phyloP scores from a whole-genome alignment of 1,139 yeast species.

The Protomyces inouyei region DNA sequence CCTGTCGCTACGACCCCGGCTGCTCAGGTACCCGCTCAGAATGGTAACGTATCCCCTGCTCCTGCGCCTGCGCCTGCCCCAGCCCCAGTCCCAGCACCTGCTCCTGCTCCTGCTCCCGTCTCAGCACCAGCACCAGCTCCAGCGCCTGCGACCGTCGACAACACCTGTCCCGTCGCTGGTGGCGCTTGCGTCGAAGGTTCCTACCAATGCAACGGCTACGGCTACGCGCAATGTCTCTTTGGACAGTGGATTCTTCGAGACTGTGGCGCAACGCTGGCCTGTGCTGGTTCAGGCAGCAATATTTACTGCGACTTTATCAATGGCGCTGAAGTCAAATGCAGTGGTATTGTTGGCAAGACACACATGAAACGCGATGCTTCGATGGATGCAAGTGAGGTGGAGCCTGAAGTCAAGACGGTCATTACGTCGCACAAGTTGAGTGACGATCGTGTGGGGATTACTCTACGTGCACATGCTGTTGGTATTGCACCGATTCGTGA shows the following conservation, averaged over 20 bases:
- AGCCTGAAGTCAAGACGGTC: conserved; percentile 19
- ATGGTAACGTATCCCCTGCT: conserved; percentile 7
- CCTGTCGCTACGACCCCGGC: neutral
- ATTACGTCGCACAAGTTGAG: conserved; percentile 28
- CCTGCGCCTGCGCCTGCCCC: conserved; percentile 8
- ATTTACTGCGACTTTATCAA: conserved; percentile 33
- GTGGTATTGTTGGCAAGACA: conserved; percentile 9
- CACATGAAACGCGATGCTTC: conserved; percentile 11
- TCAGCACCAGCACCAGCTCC: conserved; percentile 17
- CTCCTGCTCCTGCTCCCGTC: conserved; percentile 9
- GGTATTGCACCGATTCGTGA: conserved; percentile 31
- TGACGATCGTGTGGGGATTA: conserved; percentile 29
- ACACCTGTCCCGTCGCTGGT: conserved; percentile 22
- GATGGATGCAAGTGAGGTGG: neutral
- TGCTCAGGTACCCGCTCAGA: conserved; percentile 5
- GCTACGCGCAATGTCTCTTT: conserved; percentile 52
- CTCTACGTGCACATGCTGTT: conserved; percentile 30
- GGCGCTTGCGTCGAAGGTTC: conserved; percentile 48
- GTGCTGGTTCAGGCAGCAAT: conserved; percentile 37
- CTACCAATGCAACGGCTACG: conserved; percentile 49
- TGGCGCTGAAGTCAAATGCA: conserved; percentile 26
- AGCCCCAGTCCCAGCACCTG: conserved; percentile 19
- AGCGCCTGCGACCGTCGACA: conserved; percentile 23
- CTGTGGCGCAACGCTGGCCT: conserved; percentile 58
- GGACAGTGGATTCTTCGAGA: conserved; percentile 52